Base-by-base conservation (phyloP, 805 yeast species). In the Starmerella davenportii region DNA sequence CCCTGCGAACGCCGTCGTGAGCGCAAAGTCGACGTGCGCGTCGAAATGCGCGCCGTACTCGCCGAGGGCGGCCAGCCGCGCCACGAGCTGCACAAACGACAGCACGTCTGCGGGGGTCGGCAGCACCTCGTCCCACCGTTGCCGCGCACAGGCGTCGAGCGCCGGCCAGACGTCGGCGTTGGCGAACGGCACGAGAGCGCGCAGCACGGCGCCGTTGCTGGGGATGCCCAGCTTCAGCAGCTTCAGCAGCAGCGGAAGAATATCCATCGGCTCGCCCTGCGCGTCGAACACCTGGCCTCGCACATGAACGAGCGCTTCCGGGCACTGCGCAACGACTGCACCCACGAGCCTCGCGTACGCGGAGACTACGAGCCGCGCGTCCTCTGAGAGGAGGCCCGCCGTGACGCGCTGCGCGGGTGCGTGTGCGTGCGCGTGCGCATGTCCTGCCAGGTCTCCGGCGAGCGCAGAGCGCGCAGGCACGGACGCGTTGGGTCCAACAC, bases 321-420 rank as follows among this genome's bases (percentile, higher is more conserved):
- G 52, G 43, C 65, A 62, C 47, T 68, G 59, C 3, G 52, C 51
- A 1, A 75, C 64, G 21, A 73, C 70, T 38, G 68, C 66, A 7
- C 68, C 63, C 2, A 84, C 60, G 36, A 90, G 59, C 20, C 79
- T 73, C 41, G 82, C 61, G 47, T 79, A 74, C 0, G 93, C 79
- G 0, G 85, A 69, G 5, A 84, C 62, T 38, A 79, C 73, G 5
- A 81, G 66, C 5, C 80, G 59, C 0, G 85, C 77, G 53, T 84
- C 95, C 46, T 81, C 25, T n/a, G n/a, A n/a, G n/a, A n/a, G n/a
- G n/a, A n/a, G n/a, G n/a, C n/a, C n/a, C n/a, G n/a, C n/a, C n/a
- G n/a, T n/a, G n/a, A n/a, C n/a, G n/a, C n/a, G n/a, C n/a, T n/a
- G n/a, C n/a, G n/a, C n/a, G n/a, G n/a, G n/a, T n/a, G n/a, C n/a